Base-by-base conservation (phyloP, 768 basidiomycete species). In the Mycena galericulata region DNA sequence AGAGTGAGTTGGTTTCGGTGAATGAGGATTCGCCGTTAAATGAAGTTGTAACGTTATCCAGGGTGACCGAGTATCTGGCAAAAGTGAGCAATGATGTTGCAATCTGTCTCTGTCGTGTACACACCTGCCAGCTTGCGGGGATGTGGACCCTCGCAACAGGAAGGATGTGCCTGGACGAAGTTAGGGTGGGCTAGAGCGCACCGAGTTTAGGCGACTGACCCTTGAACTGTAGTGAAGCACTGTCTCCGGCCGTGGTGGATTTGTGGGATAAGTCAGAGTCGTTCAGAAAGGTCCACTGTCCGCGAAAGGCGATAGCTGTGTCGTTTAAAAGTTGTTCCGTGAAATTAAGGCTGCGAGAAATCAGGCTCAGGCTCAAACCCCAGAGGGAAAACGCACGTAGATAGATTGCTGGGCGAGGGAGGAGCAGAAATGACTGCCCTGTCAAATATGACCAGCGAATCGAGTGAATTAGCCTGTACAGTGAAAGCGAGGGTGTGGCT, bases 401-500 rank as follows among this genome's bases (percentile, higher is more conserved):
- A 62, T 17, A 61, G 15, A 54, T 81, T 81, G 53, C 72, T 76
- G 55, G 73, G 61, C 64, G 80, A 81, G 32, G 79, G 76, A 62
- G 73, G 72, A 20, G 84, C 82, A 34, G 79, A 83, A 54, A 92
- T 79, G 46, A 86, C 73, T 0, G 89, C 91, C 63, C 82, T 80
- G 69, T 90, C 87, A 75, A 94, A 92, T 24, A 78, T 79, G 15
- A 94, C 75, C 68, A 83, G 80, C 6, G 84, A 20, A 75, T 70
- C 74, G 57, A 24, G 75, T 57, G 54, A 76, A 73, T 70, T 73
- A 77, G 69, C 87, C 57, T 79, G 79, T 11, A 87, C 83, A 46
- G 83, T 86, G 60, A 94, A 80, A 34, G 85, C 79, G 56, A 94
- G 72, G 4, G 83, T 84, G 76, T 94, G 93, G 55, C 78, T 73